Evolutionary conservation across 1,139 yeast species (phyloP), one percentile per base, ranked within the genome.

Genomic region (Blastobotrys indianensis): DNA sequence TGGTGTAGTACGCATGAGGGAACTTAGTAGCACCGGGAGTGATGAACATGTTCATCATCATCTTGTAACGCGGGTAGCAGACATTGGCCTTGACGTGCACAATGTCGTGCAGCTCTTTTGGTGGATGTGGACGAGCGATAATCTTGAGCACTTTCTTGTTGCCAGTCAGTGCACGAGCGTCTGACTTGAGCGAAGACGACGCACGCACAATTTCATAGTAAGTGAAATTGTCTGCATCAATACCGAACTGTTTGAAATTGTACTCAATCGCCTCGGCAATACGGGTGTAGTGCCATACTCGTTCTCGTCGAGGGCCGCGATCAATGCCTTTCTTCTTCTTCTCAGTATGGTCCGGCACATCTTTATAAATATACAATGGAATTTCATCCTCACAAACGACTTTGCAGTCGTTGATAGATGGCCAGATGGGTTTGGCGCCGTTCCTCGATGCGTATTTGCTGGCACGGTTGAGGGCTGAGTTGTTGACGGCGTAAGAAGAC

Each of bases 41-140:
- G 41, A 56, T 50, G 45, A 46, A 55, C 29, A 54, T 37, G 36
- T 45, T 54, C 60, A 56, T 56, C 37, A 46, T 50, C 30, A 51
- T 42, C 47, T 56, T 56, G 52, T 56, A 56, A 28, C 60, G 51
- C 7, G 60, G 60, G 39, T 55, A 54, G 25, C 59, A 58, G n/a
- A 56, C 46, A 10, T 44, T 42, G 37, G 55, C 53, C 51, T 56
- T 56, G 39, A 56, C 44, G 41, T 39, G 53, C 16, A 46, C 49
- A 41, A 54, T 52, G 30, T 53, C 43, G 35, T 51, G 47, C n/a
- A 40, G 15, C 17, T 42, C 41, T 9, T 44, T 42, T 3, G 37
- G 32, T 13, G 55, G 55, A 23, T 38, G 30, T 5, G 59, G 58
- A 25, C 53, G 43, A 23, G 47, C 46, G 15, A 56, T 49, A 32